Conservation (phyloP, 352 stramenopile species). For the Phytopythium litorale region DNA sequence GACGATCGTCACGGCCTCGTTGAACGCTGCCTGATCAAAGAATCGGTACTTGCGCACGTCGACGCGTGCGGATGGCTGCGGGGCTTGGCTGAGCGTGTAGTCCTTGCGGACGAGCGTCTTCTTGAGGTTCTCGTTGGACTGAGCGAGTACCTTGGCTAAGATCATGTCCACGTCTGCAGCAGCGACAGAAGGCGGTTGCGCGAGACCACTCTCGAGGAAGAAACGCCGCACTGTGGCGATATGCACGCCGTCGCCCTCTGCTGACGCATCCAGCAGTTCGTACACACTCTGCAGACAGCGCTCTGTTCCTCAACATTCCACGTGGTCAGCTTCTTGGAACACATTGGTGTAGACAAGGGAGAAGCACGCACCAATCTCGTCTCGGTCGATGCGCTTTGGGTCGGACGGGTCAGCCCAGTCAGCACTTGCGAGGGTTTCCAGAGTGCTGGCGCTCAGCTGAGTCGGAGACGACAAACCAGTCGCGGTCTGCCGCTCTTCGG, state of each 20-base stretch:
- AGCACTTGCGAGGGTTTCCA: neutral
- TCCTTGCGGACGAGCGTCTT: slow-evolving; percentile 53
- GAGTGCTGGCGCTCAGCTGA: neutral
- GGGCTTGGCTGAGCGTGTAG: slow-evolving; percentile 27
- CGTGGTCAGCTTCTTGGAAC: neutral
- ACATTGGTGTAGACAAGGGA: neutral
- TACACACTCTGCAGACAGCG: slow-evolving; percentile 34
- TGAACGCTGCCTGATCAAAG: slow-evolving; percentile 67
- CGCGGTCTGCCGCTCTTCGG: neutral
- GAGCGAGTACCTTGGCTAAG: slow-evolving; percentile 52
- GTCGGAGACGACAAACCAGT: neutral
- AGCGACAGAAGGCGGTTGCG: slow-evolving; percentile 40
- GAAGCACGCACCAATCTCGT: slow-evolving; percentile 17
- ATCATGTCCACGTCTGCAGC: slow-evolving; percentile 66
- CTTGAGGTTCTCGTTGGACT: slow-evolving; percentile 49
- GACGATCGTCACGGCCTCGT: slow-evolving; percentile 65
- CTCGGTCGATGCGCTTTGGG: slow-evolving; percentile 12
- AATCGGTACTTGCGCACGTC: slow-evolving; percentile 33
- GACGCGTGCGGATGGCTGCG: slow-evolving; percentile 3
- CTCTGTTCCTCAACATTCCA: slow-evolving; percentile 1
- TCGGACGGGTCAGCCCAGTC: neutral
- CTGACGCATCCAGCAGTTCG: slow-evolving; percentile 41
- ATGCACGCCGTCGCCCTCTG: slow-evolving; percentile 52
- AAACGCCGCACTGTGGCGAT: slow-evolving; percentile 63
- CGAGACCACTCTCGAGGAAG: slow-evolving; percentile 56